Conservation (phyloP, 2,329 filamentous ascomycete species). For the Trichocomaceae sp. region DNA sequence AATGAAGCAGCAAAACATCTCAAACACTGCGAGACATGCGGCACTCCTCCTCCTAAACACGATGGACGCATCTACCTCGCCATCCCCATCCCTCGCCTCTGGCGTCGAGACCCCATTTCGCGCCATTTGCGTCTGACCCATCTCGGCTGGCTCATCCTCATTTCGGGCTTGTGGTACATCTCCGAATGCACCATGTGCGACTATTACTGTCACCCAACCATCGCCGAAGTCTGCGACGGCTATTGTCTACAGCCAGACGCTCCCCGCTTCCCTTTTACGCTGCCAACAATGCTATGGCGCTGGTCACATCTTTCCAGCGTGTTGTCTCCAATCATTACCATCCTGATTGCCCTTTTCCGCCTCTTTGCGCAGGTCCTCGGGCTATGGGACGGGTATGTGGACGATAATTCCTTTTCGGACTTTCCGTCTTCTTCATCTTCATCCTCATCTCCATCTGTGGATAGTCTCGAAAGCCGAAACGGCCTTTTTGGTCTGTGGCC, state of each 20-base stretch:
- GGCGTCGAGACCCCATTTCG: slow-evolving; percentile 25
- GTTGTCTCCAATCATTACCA: slow-evolving; percentile 25
- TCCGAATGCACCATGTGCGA: slow-evolving; percentile 45
- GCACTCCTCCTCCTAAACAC: not conserved
- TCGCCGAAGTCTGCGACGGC: slow-evolving; percentile 43
- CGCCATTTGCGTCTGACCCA: slow-evolving; percentile 29
- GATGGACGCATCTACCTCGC: slow-evolving; percentile 26
- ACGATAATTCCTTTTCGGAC: slow-evolving; percentile 18
- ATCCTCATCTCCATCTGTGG: slow-evolving; percentile 5
- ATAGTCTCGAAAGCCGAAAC: not conserved
- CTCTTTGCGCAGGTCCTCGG: slow-evolving; percentile 33
- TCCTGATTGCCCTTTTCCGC: slow-evolving; percentile 26
- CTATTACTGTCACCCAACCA: slow-evolving; percentile 46
- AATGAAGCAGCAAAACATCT: slow-evolving; percentile 10
- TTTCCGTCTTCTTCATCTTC: not conserved
- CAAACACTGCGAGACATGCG: slow-evolving; percentile 20
- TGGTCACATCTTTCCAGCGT: slow-evolving; percentile 35
- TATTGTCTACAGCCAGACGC: slow-evolving; percentile 48
- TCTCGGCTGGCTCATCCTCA: slow-evolving; percentile 34
- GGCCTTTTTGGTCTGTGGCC: slow-evolving; percentile 5
- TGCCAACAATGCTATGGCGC: slow-evolving; percentile 49
- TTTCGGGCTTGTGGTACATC: slow-evolving; percentile 44
- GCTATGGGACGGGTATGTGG: slow-evolving; percentile 38
- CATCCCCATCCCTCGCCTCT: slow-evolving; percentile 32
- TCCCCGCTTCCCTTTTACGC: slow-evolving; percentile 49